Conservation (phyloP, 768 basidiomycete genomes). For the Lactifluus subvellereus region DNA sequence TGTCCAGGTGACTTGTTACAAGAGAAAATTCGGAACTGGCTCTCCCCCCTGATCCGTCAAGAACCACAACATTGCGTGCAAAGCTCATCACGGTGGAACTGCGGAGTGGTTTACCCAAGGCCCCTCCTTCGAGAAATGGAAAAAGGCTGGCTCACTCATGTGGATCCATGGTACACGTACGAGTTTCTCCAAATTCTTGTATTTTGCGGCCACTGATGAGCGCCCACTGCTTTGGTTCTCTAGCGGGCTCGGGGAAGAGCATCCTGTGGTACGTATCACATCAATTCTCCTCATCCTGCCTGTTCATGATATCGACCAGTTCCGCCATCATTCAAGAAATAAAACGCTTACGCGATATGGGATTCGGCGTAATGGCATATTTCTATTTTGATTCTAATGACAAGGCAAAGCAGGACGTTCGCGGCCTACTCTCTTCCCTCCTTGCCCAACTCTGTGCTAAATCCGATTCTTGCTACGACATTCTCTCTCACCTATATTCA, state of each 20-base stretch:
- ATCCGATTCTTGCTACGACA: not conserved
- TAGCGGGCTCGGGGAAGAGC: not conserved
- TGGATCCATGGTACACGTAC: no score
- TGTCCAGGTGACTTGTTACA: not conserved
- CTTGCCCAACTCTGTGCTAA: not conserved
- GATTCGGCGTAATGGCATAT: not conserved
- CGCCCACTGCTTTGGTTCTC: no score
- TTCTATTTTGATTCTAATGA: not conserved
- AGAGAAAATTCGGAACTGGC: not conserved
- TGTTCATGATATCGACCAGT: not conserved
- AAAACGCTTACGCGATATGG: not conserved
- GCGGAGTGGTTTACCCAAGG: not conserved
- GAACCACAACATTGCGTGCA: no score
- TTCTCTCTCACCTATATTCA: not conserved
- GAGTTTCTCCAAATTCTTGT: not conserved
- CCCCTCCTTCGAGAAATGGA: not conserved
- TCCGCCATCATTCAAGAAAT: not conserved
- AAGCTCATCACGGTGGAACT: no score
- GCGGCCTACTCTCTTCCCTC: not conserved
- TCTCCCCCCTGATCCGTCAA: no score
- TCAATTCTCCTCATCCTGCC: no score
- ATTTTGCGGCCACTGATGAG: not conserved
- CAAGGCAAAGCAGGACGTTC: not conserved
- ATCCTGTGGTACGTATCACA: not conserved
- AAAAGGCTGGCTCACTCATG: no score